Evolutionary conservation across 306 rosid genomes (phyloP), one percentile per base, ranked within the genome.

Genomic region (Vachellia collinsii): DNA sequence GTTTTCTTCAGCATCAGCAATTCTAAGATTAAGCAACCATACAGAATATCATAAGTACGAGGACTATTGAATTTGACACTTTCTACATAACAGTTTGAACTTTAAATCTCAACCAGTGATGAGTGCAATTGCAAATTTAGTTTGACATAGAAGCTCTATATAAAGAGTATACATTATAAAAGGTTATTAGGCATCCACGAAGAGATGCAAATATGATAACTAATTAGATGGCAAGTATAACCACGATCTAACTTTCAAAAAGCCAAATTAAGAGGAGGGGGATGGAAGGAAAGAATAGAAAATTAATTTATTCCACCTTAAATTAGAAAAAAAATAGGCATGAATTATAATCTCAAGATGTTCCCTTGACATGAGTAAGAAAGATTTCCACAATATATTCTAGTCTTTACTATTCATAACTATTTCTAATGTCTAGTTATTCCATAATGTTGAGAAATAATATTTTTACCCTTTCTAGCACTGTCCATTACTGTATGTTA

Each of bases 1-100:
- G 89, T 93, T 95, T 72, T 93, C 98, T 81, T 95, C 99, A 1
- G 99, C 97, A 74, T 96, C 98, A 59, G 97, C 94, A 86, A 93
- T 93, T 90, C 99, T 96, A 53, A 62, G 83, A 66, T 69, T 80
- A 65, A 81, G 69, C 81, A 87, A 54, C 76, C 65, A 82, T 51
- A 83, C n/a, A 53, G 17, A 83, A 63, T 56, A 48, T 47, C 41
- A 22, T 70, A 53, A 78, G 79, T 38, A 9, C 43, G 62, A 64
- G 53, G 51, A 64, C 76, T 29, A 78, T 43, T 25, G 41, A 66
- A 64, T 23, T 64, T 1, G 39, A 42, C 29, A 41, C 54, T 78
- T 38, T 61, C 23, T 75, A 80, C 73, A 48, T 76, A 62, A 76
- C 25, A 76, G 77, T 77, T 84, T 54, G 37, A 70, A 70, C 78